Evolutionary conservation across 2,329 filamentous ascomycete species (phyloP).

Genomic region (Cadophora sp.): DNA sequence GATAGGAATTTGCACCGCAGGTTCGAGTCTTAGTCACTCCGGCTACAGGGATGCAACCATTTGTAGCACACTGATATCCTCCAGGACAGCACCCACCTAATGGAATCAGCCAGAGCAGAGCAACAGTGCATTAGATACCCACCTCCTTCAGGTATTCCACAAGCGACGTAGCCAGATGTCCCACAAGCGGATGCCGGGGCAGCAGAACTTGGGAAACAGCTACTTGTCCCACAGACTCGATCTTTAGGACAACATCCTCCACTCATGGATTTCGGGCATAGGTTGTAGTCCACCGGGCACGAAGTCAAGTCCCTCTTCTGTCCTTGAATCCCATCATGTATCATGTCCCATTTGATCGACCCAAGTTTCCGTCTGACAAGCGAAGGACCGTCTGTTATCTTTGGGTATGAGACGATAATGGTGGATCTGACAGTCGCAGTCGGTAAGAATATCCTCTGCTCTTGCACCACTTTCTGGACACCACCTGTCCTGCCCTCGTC

Average conservation of each 20-base stretch:
- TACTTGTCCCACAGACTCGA: constrained; percentile 54
- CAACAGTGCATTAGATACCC: constrained; percentile 28
- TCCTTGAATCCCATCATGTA: constrained; percentile 41
- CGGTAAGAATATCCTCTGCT: constrained; percentile 13
- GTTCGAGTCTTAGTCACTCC: constrained; percentile 49
- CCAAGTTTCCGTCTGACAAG: constrained; percentile 38
- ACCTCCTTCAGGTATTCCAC: constrained; percentile 41
- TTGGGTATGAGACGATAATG: constrained; percentile 32
- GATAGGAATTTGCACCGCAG: constrained; percentile 54
- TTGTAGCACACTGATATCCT: constrained; percentile 54
- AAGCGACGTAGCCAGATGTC: constrained; percentile 36
- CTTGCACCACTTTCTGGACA: constrained; percentile 23
- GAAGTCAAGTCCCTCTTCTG: constrained; percentile 38
- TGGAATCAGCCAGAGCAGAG: constrained; percentile 13
- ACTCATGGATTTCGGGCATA: constrained; percentile 40
- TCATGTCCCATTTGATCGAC: constrained; percentile 38
- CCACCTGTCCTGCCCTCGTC: neutral
- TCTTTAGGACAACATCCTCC: constrained; percentile 48
- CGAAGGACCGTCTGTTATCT: constrained; percentile 34
- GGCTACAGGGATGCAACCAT: constrained; percentile 52
- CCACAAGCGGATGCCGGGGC: constrained; percentile 37
- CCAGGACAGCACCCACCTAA: constrained; percentile 48
- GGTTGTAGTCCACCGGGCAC: constrained; percentile 38
- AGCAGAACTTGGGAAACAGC: constrained; percentile 47
- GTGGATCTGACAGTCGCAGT: constrained; percentile 17